These are phyloP conservation scores for Colletotrichum nymphaeae DNA, from an alignment of 2,329 filamentous ascomycete species.

Conservation along the genomic window DNA sequence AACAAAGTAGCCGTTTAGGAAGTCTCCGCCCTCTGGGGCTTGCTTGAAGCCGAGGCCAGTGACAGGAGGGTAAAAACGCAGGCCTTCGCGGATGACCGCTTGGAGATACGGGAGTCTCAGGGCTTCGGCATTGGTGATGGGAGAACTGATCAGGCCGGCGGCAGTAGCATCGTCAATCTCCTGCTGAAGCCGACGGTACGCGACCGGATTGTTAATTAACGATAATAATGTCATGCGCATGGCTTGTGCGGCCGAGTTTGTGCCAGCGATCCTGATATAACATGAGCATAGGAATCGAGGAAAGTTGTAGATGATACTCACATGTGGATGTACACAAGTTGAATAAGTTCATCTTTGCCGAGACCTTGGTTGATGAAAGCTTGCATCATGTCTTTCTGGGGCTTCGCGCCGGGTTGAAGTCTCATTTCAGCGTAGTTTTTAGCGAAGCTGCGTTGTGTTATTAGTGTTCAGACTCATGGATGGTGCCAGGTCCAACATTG, in stretches of 20 bases:
- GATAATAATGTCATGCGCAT: constrained; percentile 67
- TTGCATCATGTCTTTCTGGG: constrained; percentile 52
- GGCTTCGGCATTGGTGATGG: constrained; percentile 58
- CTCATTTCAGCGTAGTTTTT: constrained; percentile 42
- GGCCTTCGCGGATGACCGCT: constrained; percentile 66
- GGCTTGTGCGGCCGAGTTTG: constrained; percentile 70
- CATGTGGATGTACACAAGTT: constrained; percentile 54
- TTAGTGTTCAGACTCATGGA: not conserved
- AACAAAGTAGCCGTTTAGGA: constrained; percentile 62
- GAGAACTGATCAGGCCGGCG: constrained; percentile 46
- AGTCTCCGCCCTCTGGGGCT: constrained; percentile 62
- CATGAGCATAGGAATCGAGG: not conserved
- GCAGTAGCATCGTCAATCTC: constrained; percentile 58
- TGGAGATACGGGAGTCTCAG: constrained; percentile 65
- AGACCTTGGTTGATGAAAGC: constrained; percentile 52
- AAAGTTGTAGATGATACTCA: constrained; percentile 30
- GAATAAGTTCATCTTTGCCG: constrained; percentile 47
- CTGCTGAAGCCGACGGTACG: constrained; percentile 52
- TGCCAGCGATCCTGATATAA: constrained; percentile 63
- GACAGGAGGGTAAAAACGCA: constrained; percentile 67
- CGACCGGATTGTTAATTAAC: constrained; percentile 55
- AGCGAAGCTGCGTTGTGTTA: constrained; percentile 38
- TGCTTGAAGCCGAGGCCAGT: constrained; percentile 64
- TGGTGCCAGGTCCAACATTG: not conserved
- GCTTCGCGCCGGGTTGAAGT: constrained; percentile 39